phyloP scores from a whole-genome alignment of 2,329 filamentous ascomycete genomes.

The Graphilbum fragrans region DNA sequence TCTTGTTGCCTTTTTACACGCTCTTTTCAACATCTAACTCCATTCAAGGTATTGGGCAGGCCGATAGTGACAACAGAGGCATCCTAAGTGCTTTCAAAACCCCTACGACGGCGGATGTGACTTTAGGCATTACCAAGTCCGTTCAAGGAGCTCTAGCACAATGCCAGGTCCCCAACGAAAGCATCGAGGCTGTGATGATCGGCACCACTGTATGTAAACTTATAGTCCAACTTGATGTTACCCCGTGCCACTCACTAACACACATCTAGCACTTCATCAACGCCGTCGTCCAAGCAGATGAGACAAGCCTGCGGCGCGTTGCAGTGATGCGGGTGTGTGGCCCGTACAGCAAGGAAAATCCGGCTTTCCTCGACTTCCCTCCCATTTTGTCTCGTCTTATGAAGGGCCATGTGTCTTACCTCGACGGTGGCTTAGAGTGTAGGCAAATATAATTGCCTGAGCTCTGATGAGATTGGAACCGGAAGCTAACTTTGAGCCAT shows the following conservation, averaged over 20 bases:
- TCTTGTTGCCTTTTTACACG: too few relatives aligned
- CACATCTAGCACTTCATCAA: slow-evolving; percentile 12
- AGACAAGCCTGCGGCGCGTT: slow-evolving; percentile 14
- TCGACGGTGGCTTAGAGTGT: slow-evolving; percentile 40
- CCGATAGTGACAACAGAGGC: slow-evolving; percentile 19
- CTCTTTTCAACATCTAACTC: too few relatives aligned
- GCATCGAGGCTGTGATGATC: slow-evolving; percentile 1
- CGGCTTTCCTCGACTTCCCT: slow-evolving; percentile 27
- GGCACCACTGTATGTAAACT: slow-evolving; percentile 8
- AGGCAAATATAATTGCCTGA: too few relatives aligned
- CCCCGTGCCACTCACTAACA: background rate
- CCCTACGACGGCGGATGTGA: slow-evolving; percentile 19
- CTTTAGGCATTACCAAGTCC: slow-evolving; percentile 9
- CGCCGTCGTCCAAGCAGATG: slow-evolving; percentile 12
- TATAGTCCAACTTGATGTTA: background rate
- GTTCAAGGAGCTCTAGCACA: slow-evolving; percentile 6
- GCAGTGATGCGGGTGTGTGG: slow-evolving; percentile 21
- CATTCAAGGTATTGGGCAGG: slow-evolving; percentile 17
- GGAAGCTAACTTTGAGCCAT: background rate
- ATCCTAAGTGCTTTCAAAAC: slow-evolving; percentile 37
- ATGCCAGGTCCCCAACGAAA: slow-evolving; percentile 7
- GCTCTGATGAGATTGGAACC: too few relatives aligned
- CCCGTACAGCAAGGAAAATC: slow-evolving; percentile 24
- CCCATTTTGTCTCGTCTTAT: slow-evolving; percentile 29
- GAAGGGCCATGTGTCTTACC: slow-evolving; percentile 29